These are phyloP conservation scores for Termitomyces sp. DNA, from an alignment of 768 basidiomycete species.

Conservation along the genomic window DNA sequence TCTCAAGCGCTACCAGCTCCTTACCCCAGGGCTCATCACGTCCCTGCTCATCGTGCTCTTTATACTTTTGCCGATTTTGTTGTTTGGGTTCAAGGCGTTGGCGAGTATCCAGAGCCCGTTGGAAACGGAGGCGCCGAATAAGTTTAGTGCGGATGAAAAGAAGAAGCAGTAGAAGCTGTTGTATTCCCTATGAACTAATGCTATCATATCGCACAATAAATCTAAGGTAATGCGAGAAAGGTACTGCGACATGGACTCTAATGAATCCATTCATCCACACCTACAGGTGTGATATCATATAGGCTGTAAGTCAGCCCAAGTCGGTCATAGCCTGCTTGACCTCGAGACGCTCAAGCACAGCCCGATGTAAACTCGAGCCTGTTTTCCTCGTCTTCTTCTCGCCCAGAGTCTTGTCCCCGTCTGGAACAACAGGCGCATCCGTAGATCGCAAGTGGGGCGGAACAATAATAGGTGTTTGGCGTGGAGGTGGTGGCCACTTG, in stretches of 20 bases:
- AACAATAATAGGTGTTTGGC: conserved; percentile 73
- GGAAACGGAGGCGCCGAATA: conserved; percentile 59
- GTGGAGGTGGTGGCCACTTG: conserved; percentile 85
- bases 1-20: conserved; percentile 69
- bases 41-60: conserved; percentile 63
- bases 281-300: background rate
- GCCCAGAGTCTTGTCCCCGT: conserved; percentile 1
- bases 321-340: conserved; percentile 70
- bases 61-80: conserved; percentile 61
- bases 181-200: background rate
- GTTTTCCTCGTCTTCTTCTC: conserved; percentile 35
- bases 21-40: conserved; percentile 73
- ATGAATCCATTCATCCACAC: background rate
- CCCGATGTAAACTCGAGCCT: conserved; percentile 64
- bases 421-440: background rate
- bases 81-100: conserved; percentile 62
- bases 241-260: background rate
- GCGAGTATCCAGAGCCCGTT: conserved; percentile 73
- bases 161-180: conserved; percentile 60
- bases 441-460: conserved; percentile 50
- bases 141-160: conserved; percentile 65
- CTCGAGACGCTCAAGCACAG: conserved; percentile 72
- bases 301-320: conserved; percentile 11
- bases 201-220: background rate
- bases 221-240: background rate